Base-by-base conservation (phyloP, 139 green algal genomes). In the Chlamydomonas urium region DNA sequence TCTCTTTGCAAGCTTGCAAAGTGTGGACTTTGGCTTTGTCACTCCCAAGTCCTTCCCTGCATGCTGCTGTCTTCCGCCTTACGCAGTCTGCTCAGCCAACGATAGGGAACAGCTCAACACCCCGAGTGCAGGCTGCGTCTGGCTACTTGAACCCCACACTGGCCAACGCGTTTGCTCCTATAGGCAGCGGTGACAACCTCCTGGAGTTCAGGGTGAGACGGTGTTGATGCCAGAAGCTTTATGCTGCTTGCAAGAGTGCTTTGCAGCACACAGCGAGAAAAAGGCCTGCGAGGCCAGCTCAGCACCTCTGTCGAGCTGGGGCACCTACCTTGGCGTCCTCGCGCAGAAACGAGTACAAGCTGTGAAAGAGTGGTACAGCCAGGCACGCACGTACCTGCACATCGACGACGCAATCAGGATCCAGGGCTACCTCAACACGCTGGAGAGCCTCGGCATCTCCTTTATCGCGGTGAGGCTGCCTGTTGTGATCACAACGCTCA, bases 341-440 rank as follows among this genome's bases (percentile, higher is more conserved):
- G 10, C 42, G 42, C 42, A 50, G 53, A 31, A 31, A 14, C 53
- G 53, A 31, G 24, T 62, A 14, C 53, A 62, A 62, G 24, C 53
- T 32, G 10, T 62, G 19, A 62, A 62, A 17, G 53, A 31, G 17
- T 62, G 8, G 10, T 62, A 62, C 53, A 62, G 23, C 10, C 10
- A 62, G 19, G 53, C 53, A 62, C 53, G 53, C 53, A 62, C 53
- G 10, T 28, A 34, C 53, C 53, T 62, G 53, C 10, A 17, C 5
- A 32, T 62, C 24, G 53, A 62, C 53, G 53, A 62, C 53, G 53
- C 53, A 14, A 17, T 62, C 53, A 62, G 53, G 53, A 62, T 62
- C n/a, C 10, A 32, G 23, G 53, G 53, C 23, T 62, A 62, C 53
- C 10, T 62, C 53, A 62, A 29, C 53, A 62, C 53, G 19, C 53